Evolutionary conservation across 305 asterid species (phyloP).

Genomic region (Ajuga reptans): DNA sequence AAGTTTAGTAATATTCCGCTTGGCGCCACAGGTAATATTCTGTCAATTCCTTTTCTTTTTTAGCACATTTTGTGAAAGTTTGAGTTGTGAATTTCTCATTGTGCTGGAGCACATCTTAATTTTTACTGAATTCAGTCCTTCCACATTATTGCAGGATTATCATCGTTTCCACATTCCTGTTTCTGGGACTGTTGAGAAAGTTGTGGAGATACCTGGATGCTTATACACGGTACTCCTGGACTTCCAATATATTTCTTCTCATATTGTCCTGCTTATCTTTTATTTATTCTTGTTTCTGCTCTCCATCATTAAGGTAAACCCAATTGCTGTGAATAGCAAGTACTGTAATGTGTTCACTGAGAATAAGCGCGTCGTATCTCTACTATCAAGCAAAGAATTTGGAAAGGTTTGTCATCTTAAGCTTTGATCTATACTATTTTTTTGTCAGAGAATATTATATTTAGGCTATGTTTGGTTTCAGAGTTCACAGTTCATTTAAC

Average conservation of each 20-base stretch:
- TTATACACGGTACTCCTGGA: slow-evolving; percentile 66
- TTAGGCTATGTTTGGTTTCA: not conserved
- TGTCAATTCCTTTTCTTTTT: slow-evolving; percentile 19
- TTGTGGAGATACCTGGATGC: slow-evolving; percentile 78
- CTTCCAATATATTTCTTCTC: slow-evolving; percentile 9
- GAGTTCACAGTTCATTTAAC: not conserved
- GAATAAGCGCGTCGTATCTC: slow-evolving; percentile 76
- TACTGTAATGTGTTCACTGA: slow-evolving; percentile 97
- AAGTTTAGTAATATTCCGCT: slow-evolving; percentile 81
- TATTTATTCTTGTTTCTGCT: slow-evolving; percentile 23
- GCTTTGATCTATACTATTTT: slow-evolving; percentile 7
- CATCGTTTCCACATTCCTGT: slow-evolving; percentile 94
- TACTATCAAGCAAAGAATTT: slow-evolving; percentile 74
- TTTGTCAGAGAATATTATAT: not conserved
- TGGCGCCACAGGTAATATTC: slow-evolving; percentile 90
- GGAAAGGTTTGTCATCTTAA: slow-evolving; percentile 71
- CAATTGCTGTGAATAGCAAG: slow-evolving; percentile 99
- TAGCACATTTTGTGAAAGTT: not conserved
- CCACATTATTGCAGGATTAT: slow-evolving; percentile 63
- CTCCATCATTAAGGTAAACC: slow-evolving; percentile 66
- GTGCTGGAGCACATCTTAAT: slow-evolving; percentile 14
- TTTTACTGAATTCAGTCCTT: slow-evolving; percentile 4
- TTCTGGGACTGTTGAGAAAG: slow-evolving; percentile 81
- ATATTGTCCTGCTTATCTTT: slow-evolving; percentile 16
- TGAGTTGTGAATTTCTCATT: slow-evolving; percentile 17